phyloP scores from a whole-genome alignment of 441 rosid species.

The Capsella rubella region DNA sequence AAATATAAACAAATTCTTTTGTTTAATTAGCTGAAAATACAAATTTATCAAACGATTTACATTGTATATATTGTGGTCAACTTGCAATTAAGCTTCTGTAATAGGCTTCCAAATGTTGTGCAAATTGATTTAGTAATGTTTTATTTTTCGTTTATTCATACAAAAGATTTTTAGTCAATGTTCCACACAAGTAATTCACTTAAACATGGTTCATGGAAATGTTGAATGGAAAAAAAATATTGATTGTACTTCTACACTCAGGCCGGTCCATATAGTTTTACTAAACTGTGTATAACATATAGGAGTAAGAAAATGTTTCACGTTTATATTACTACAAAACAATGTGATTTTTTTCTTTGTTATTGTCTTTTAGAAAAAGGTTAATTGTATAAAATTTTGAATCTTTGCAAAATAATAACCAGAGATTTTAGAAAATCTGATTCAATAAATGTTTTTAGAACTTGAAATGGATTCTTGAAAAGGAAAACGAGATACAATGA shows the following conservation, averaged over 20 bases:
- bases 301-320: not conserved
- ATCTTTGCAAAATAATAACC: not conserved
- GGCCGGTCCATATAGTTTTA: not conserved
- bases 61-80: not conserved
- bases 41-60: not conserved
- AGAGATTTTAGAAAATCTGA: not conserved
- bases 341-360: not conserved
- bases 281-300: not conserved
- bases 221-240: not conserved
- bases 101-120: not conserved
- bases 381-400: not conserved
- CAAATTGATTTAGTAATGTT: not conserved
- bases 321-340: not conserved
- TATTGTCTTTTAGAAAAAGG: not conserved
- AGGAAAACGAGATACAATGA: not conserved
- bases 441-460: not conserved
- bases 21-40: not conserved
- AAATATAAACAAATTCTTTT: not conserved
- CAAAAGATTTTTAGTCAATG: too few species aligned
- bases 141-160: too few species aligned
- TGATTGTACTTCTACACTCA: not conserved
- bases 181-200: not conserved
- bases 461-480: not conserved
- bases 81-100: constrained; percentile 2
- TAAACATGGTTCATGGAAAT: not conserved